phyloP scores from a whole-genome alignment of 768 basidiomycete genomes.

The Termitomyces sp. region DNA sequence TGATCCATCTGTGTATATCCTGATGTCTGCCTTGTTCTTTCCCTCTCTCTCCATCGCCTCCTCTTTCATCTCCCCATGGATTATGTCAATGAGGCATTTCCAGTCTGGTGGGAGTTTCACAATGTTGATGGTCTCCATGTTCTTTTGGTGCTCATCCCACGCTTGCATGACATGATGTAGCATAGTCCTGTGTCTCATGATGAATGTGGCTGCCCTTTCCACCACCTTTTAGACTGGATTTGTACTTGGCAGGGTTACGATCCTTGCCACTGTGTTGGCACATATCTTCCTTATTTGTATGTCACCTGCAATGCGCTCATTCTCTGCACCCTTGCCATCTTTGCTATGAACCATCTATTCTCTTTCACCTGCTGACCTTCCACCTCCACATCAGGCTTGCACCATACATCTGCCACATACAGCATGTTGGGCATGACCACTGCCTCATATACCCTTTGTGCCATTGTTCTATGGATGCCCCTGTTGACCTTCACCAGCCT shows the following conservation, averaged over 20 bases:
- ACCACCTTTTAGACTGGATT: too few species aligned
- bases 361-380: neutral
- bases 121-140: neutral
- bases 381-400: neutral
- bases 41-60: neutral
- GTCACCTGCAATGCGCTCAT: constrained; percentile 8
- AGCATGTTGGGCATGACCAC: neutral
- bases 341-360: neutral
- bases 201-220: too few species aligned
- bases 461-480: neutral
- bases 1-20: neutral
- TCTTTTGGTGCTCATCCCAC: too few species aligned
- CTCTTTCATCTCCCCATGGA: neutral
- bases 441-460: neutral
- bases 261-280: too few species aligned
- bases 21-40: neutral
- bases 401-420: neutral
- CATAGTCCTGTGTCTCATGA: too few species aligned
- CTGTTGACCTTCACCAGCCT: neutral
- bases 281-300: too few species aligned
- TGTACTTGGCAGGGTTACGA: too few species aligned
- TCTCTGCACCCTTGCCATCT: neutral
- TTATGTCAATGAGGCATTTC: neutral
- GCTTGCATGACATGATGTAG: too few species aligned
- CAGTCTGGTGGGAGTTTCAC: neutral